Evolutionary conservation across 371 early-diverging fungal genomes (phyloP), one percentile per base, ranked within the genome.

Genomic region (Mucor lusitanicus): DNA sequence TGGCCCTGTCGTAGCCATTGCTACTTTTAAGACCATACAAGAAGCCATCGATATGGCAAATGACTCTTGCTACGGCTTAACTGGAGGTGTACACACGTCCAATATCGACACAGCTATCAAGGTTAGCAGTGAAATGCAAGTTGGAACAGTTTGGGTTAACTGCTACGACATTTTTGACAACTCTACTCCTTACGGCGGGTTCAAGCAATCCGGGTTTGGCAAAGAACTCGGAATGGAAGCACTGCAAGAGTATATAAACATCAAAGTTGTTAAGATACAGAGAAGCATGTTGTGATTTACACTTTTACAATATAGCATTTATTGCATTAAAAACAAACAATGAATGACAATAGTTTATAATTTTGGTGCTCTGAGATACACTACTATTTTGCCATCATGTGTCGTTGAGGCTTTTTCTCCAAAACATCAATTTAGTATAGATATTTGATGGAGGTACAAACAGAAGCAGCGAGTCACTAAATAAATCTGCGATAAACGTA

Each of bases 1-100:
- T 84, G 97, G 97, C 6, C 97, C 97, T 0, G 95, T 97, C 9
- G 86, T 92, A 11, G 81, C 87, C 37, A 89, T 95, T 40, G 76
- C 82, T 66, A 90, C 91, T 28, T 95, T 95, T 70, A 85, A 82
- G 56, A 81, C 80, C 0, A 72, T 90, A n/a, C 91, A 94, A 21
- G 94, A 94, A 64, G 95, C 87, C 5, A 78, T 95, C 40, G 84
- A 83, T 59, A 74, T 83, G 3, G 95, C 94, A 63, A 91, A 94
- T 73, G 85, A 87, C 61, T 88, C 90, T 28, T 73, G 77, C 23
- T 96, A 90, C 77, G 95, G 95, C 5, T 82, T 96, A 39, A 94
- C 95, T 19, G 92, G 93, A 3, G 91, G 92, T 35, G 92, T 96
- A 6, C 91, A 90, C 75, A 91, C 95, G 21, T 79, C 72, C 61